These are phyloP conservation scores for Ceratocystis variospora DNA, from an alignment of 2,329 filamentous ascomycete genomes.

Conservation along the genomic window DNA sequence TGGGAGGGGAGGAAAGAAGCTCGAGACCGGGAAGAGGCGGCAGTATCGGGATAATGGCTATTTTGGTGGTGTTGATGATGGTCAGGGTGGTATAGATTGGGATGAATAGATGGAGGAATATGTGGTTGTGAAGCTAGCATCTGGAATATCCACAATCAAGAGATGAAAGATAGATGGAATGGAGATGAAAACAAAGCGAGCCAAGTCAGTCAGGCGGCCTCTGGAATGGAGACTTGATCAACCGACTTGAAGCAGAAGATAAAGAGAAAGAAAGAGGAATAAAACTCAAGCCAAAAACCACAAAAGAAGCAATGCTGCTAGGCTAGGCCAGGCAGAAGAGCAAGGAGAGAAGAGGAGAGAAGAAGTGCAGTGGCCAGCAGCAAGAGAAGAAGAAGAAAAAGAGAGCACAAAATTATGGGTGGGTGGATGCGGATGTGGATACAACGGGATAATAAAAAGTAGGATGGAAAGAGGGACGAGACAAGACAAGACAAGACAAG, in stretches of 20 bases:
- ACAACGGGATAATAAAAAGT: constrained; percentile 2
- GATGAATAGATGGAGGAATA: constrained; percentile 10
- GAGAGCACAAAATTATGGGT: constrained; percentile 1
- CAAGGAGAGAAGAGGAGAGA: background rate
- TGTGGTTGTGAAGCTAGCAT: constrained; percentile 18
- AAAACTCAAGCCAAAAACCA: constrained; percentile 1
- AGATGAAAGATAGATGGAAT: background rate
- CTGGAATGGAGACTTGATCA: background rate
- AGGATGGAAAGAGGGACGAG: background rate
- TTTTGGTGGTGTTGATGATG: constrained; percentile 7
- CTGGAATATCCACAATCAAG: background rate
- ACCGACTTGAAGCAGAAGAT: constrained; percentile 6
- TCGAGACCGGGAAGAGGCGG: background rate
- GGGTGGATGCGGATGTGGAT: constrained; percentile 2
- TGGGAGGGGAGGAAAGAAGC: constrained; percentile 1
- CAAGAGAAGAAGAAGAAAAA: background rate
- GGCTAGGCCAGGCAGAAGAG: background rate
- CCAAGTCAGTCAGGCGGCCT: background rate
- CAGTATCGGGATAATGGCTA: constrained; percentile 7
- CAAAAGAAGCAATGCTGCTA: background rate
- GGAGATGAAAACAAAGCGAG: background rate
- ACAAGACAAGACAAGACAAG: background rate
- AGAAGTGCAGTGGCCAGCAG: too few species aligned
- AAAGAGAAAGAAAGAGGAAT: constrained; percentile 5
- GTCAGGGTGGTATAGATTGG: constrained; percentile 6